Conservation (phyloP, 305 asterid genomes). For the Plantago coronopus region DNA sequence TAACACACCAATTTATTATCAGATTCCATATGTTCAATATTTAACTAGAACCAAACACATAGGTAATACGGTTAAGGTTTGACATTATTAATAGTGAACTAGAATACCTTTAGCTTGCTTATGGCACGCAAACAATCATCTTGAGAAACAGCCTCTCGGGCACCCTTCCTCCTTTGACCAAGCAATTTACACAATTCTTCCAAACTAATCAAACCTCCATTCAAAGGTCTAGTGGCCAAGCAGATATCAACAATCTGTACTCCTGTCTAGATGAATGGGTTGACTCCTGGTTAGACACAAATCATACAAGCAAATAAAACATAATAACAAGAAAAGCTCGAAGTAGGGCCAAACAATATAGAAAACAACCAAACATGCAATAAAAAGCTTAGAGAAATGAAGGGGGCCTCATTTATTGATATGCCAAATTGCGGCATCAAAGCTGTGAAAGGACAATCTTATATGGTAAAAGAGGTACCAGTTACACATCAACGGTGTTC, state of each 20-base stretch:
- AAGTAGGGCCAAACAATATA: slow-evolving; percentile 1
- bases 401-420: not conserved
- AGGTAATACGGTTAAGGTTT: not conserved
- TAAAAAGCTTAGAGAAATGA: not conserved
- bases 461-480: not conserved
- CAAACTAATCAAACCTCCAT: slow-evolving; percentile 93
- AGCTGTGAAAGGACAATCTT: not conserved
- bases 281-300: slow-evolving; percentile 29
- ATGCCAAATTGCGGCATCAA: not conserved
- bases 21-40: not conserved
- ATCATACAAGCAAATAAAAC: not conserved
- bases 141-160: slow-evolving; percentile 85
- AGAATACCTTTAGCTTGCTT: slow-evolving; percentile 84
- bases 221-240: slow-evolving; percentile 76
- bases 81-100: not conserved
- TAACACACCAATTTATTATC: not conserved
- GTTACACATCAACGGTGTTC: not conserved
- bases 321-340: not conserved
- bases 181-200: slow-evolving; percentile 81
- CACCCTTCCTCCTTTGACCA: slow-evolving; percentile 70
- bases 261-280: slow-evolving; percentile 63
- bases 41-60: not conserved
- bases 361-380: not conserved
- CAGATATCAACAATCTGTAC: slow-evolving; percentile 91
- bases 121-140: slow-evolving; percentile 98